phyloP scores from a whole-genome alignment of 176 grass and related monocot genomes.

The Triticum timopheevii region DNA sequence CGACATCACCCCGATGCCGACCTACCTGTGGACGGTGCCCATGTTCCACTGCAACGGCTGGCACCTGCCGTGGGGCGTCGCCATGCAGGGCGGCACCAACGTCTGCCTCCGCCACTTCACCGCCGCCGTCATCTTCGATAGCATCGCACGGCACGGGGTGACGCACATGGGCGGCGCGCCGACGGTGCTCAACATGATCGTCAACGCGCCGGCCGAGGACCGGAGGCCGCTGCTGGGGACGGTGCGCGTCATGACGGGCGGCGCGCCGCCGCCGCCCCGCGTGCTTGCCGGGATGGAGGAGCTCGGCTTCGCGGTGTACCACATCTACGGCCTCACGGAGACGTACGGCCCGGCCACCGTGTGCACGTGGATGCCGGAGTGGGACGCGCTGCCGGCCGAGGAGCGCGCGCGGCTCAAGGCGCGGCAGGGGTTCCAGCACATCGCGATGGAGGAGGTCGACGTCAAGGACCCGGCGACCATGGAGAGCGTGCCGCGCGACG shows the following conservation, averaged over 20 bases:
- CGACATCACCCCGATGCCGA: conserved; percentile 43
- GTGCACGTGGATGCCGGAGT: conserved; percentile 74
- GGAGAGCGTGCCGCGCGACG: conserved; percentile 58
- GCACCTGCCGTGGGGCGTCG: conserved; percentile 67
- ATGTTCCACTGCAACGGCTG: conserved; percentile 93
- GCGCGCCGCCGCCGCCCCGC: conserved; percentile 51
- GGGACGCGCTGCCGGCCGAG: conserved; percentile 53
- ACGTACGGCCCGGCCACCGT: conserved; percentile 63
- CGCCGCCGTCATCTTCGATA: conserved; percentile 47
- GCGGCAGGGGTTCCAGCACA: conserved; percentile 69
- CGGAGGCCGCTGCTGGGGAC: conserved; percentile 15
- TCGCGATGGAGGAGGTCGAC: conserved; percentile 57
- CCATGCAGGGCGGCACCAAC: conserved; percentile 66
- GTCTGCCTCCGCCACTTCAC: conserved; percentile 57
- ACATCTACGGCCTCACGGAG: conserved; percentile 82
- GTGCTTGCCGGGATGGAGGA: conserved; percentile 66
- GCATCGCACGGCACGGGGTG: conserved; percentile 30
- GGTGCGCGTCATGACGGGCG: conserved; percentile 58
- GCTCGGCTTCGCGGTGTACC: conserved; percentile 61
- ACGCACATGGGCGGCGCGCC: conserved; percentile 76
- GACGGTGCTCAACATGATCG: conserved; percentile 64
- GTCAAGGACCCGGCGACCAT: conserved; percentile 73
- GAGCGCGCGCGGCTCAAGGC: conserved; percentile 62
- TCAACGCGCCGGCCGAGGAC: conserved; percentile 41
- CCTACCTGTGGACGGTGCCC: conserved; percentile 77